phyloP scores from a whole-genome alignment of 169 alveolate species.

The Plasmodium falciparum region DNA sequence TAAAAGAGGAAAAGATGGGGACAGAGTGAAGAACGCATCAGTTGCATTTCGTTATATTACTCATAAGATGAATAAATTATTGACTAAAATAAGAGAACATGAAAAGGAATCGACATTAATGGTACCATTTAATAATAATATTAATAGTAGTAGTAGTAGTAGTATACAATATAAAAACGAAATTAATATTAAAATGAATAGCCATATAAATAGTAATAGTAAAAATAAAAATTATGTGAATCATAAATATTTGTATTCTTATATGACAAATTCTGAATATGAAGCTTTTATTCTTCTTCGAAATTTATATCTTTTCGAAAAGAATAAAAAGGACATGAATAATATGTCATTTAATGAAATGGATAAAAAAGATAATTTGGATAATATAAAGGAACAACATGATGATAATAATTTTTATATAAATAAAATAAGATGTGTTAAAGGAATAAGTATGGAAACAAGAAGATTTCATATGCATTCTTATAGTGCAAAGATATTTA shows the following conservation, averaged over 20 bases:
- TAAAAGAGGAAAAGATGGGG: not conserved
- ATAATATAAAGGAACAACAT: not conserved
- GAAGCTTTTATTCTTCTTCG: slow-evolving; percentile 74
- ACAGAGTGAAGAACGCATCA: slow-evolving; percentile 39
- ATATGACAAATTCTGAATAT: slow-evolving; percentile 75
- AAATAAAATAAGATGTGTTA: slow-evolving; percentile 63
- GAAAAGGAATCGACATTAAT: no score
- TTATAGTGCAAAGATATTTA: slow-evolving; percentile 73
- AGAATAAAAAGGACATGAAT: slow-evolving; percentile 28
- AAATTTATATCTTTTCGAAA: slow-evolving; percentile 48
- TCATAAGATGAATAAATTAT: slow-evolving; percentile 32
- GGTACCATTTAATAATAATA: no score
- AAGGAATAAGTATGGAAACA: slow-evolving; percentile 74
- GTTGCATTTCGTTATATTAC: slow-evolving; percentile 62
- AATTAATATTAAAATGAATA: no score
- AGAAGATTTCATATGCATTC: slow-evolving; percentile 77
- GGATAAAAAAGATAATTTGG: not conserved
- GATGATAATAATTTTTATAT: slow-evolving; percentile 48
- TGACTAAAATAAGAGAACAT: not conserved
- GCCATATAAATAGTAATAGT: not conserved
- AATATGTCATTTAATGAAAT: slow-evolving; percentile 7
- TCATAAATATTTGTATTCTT: slow-evolving; percentile 47
- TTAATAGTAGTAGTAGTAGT: no score
- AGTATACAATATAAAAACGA: no score
- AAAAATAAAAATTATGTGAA: not conserved